A percentile compares a stretch with the other conserved stretches of the same genome.
These are phyloP conservation scores for Eucalyptus curtisii DNA, from an alignment of 345 rosid genomes.

Conservation along the genomic window DNA sequence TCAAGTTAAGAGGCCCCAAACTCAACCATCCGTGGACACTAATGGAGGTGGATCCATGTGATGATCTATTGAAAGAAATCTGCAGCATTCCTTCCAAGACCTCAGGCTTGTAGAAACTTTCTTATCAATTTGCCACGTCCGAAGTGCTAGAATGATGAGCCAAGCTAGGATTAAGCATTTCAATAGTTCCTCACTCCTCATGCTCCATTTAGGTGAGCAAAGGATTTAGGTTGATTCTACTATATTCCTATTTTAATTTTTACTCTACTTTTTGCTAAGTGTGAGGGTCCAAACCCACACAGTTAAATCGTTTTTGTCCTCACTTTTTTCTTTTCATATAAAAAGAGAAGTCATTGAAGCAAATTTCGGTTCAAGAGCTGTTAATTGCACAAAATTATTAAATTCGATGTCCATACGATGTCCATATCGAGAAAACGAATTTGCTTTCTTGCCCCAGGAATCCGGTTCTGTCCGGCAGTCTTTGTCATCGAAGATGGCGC, in stretches of 20 bases:
- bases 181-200: neutral
- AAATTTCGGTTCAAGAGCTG: accelerated
- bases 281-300: accelerated
- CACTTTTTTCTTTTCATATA: accelerated
- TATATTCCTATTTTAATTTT: too few relatives aligned
- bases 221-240: accelerated
- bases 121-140: neutral
- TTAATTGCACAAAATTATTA: neutral
- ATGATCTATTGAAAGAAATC: neutral
- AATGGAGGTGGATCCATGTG: neutral
- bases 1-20: neutral
- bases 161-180: neutral
- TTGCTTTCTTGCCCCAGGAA: neutral
- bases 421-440: neutral
- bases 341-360: accelerated
- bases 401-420: neutral
- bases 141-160: neutral
- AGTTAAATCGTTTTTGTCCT: accelerated
- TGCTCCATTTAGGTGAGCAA: too few relatives aligned
- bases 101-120: neutral
- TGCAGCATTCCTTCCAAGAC: neutral
- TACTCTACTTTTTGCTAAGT: accelerated
- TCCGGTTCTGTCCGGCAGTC: neutral
- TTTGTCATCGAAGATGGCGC: neutral
- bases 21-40: neutral